Evolutionary conservation across 179 eudicot species (phyloP).

Genomic region (Carnegiea gigantea): DNA sequence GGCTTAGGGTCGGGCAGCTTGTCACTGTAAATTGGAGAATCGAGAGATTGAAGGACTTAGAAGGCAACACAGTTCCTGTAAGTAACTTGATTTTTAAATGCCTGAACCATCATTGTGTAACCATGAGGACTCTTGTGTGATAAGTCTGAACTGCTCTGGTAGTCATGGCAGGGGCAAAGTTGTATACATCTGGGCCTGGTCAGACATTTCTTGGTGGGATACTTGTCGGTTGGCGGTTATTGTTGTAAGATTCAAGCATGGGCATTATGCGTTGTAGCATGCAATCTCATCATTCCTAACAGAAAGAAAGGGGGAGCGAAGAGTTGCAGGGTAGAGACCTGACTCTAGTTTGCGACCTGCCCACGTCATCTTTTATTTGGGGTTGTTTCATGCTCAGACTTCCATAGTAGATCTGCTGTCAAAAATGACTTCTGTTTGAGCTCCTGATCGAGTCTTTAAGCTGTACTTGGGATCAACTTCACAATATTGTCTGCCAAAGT

Average conservation of each 20-base stretch:
- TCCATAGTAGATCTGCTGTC: not conserved
- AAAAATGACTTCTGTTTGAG: not conserved
- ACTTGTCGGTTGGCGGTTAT: not conserved
- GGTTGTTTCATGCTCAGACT: no score
- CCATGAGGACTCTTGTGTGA: not conserved
- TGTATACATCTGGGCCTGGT: no score
- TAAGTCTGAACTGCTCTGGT: not conserved
- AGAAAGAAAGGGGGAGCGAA: not conserved
- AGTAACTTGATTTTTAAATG: conserved; percentile 42
- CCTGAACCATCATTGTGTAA: conserved; percentile 9
- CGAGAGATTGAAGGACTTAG: conserved; percentile 78
- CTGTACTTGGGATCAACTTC: not conserved
- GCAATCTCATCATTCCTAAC: not conserved
- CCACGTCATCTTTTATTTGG: not conserved
- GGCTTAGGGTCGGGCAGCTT: conserved; percentile 89
- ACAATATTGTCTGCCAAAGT: not conserved
- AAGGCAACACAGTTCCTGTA: conserved; percentile 42
- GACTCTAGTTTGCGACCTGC: not conserved
- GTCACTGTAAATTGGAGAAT: conserved; percentile 91
- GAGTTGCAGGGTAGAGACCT: not conserved
- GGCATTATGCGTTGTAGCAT: no score
- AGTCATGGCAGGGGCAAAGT: not conserved
- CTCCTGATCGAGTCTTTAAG: not conserved
- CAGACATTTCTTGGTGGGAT: no score
- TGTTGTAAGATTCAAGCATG: not conserved